Evolutionary conservation across 2,329 filamentous ascomycete species (phyloP), one percentile per base, ranked within the genome.

Genomic region (Ophiobolus disseminans): DNA sequence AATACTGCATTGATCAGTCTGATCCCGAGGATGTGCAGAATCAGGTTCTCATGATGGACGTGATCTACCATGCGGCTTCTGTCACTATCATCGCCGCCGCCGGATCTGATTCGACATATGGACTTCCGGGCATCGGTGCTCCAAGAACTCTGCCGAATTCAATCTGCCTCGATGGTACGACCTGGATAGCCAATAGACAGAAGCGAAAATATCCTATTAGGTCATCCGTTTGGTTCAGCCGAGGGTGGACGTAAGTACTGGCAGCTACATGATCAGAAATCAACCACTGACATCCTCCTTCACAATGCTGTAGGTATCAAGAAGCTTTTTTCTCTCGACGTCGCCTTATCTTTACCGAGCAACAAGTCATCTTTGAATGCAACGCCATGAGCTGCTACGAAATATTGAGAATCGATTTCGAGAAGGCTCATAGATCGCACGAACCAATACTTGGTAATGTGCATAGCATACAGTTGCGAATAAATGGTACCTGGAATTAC

Each of bases 71-170:
- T 3, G 14, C 20, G 8, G 55, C 52, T 14, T 23, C 41, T 3
- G 11, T 58, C 6, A 58, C 52, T 5, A 51, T 58, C 11, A 38
- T 56, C 13, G 52, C 52, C 10, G 46, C 52, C 1, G 39, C 46
- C 3, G 50, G 48, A 3, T 51, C 64, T 4, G 44, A 66, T 17
- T 54, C 67, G 0, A 16, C 9, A 2, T 23, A 44, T 17, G 52
- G 52, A 4, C 30, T 56, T 13, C 55, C 52, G 30, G 43, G 53
- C 10, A 25, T 40, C 9, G n/a, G 25, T 28, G 25, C 10, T 5
- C 25, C 9, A 10, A 10, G 25, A 28, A 28, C 25, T 5, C 25
- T n/a, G n/a, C 25, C 10, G 25, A 28, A 10, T 9, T 28, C n/a
- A n/a, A 28, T 28, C 9, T n/a, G n/a, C n/a, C 25, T 28, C n/a